Evolutionary conservation across 768 basidiomycete species (phyloP), one percentile per base, ranked within the genome.

Genomic region (Xerocomellus chrysenteron): DNA sequence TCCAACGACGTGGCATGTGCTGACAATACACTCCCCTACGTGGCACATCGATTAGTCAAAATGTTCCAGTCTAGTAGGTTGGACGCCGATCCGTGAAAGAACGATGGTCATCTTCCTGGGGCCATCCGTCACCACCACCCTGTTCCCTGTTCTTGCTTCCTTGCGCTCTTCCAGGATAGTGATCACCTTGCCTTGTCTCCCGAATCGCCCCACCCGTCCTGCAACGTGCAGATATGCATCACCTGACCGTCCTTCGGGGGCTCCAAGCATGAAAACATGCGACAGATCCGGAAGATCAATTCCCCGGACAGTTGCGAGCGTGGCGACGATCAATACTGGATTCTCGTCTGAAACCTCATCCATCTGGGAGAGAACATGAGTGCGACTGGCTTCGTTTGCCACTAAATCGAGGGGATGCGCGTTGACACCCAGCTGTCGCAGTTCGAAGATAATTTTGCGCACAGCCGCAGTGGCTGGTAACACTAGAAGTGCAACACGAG

Each of bases 201-300:
- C 85, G 67, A 88, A 87, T 56, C 89, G 79, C 21, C 89, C 88
- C n/a, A 86, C 87, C 13, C 90, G 82, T 14, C 90, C 90, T 6
- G 86, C 83, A 41, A 85, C 73, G 63, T 92, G 90, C 60, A 85
- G 57, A 67, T 92, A 92, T 40, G 76, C 76, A 60, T 87, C 86
- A 39, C 82, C 80, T 12, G 73, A 71, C 61, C 70, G 73, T 32
- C 75, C 79, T 56, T 81, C 79, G 7, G 82, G 80, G 3, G 87
- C 72, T 5, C 88, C 88, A 44, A 87, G 71, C 48, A 90, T 74
- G 68, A 92, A 90, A 19, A 92, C 89, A 66, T 91, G 90, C 46
- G 82, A 81, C 62, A 92, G 74, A 57, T 78, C 79, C 11, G 84
- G 85, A 50, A 92, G 70, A 73, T 92, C 89, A 47, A 92, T 71